Evolutionary conservation across 306 rosid species (phyloP).

Genomic region (Boehmeria nivea): DNA sequence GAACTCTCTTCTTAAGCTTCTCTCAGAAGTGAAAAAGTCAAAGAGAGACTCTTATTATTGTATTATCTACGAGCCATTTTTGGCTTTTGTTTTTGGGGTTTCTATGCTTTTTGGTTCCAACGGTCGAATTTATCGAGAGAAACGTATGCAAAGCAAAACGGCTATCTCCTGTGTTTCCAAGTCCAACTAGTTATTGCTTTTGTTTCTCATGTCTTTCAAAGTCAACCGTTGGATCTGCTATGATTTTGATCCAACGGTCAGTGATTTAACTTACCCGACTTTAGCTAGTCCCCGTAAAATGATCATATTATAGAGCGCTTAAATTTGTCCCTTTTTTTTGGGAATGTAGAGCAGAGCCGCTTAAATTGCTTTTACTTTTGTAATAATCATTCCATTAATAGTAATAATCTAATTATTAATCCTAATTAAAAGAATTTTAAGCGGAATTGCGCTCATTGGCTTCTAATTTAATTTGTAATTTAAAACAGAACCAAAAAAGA

Average conservation of each 20-base stretch:
- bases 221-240: not conserved
- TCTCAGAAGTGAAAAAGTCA: constrained; percentile 41
- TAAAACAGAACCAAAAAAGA: no score
- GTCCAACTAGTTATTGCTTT: no score
- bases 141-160: constrained; percentile 40
- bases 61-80: not conserved
- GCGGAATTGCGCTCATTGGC: no score
- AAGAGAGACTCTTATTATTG: not conserved
- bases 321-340: not conserved
- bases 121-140: constrained; percentile 59
- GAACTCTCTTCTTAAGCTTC: constrained; percentile 26
- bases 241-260: constrained; percentile 10
- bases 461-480: no score
- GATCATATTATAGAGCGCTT: not conserved
- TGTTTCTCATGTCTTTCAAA: no score
- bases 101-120: constrained; percentile 37
- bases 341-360: not conserved
- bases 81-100: constrained; percentile 6
- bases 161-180: constrained; percentile 49
- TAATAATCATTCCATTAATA: not conserved
- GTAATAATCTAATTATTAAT: not conserved
- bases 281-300: not conserved
- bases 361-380: not conserved
- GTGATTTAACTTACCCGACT: not conserved
- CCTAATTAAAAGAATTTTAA: no score